Base-by-base conservation (phyloP, 768 basidiomycete genomes). In the Lactarius quietus region DNA sequence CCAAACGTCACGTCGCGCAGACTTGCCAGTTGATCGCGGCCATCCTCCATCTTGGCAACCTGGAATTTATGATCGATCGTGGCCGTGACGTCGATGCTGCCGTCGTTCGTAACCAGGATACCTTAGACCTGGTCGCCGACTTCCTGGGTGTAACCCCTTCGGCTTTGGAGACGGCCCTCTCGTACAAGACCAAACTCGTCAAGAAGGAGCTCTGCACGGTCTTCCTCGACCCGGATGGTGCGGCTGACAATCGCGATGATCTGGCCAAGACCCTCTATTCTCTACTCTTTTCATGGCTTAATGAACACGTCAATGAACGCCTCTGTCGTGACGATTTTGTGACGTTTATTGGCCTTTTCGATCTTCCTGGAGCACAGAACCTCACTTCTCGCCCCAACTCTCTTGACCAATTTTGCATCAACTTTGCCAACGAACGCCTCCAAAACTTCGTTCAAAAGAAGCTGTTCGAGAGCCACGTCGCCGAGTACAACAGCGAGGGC, bases 181-280 rank as follows among this genome's bases (percentile, higher is more conserved):
- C 93, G 0, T 96, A 95, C 84, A 92, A 89, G 78, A 95, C 93
- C 1, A 92, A 92, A 75, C 79, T 98, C 62, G 86, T 98, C 73
- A 91, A 93, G 75, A 97, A 95, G 78, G 95, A 98, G 76, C 81
- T 97, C n/a, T 97, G 94, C 76, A 97, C 95, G 0, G 88, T 97
- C 31, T 97, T 98, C 78, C 84, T 98, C 53, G 95, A 98, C 73
- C 87, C 92, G 0, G 95, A 98, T 72, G 92, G 92, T 60, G 93
- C 96, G 2, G 88, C 92, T 0, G 89, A 91, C 72, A 97, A 98
- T 70, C 82, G 95, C 53, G 96, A 98, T 72, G 93, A 96, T 74
- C 87, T 99, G 41, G 93, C 95, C 23, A 90, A 94, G 74, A 90
- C 92, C 0, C 83, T 98, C 0, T 98, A 98, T 74, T 93, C 94